phyloP scores from a whole-genome alignment of 176 grass and related monocot genomes.

The Carex littledalei region DNA sequence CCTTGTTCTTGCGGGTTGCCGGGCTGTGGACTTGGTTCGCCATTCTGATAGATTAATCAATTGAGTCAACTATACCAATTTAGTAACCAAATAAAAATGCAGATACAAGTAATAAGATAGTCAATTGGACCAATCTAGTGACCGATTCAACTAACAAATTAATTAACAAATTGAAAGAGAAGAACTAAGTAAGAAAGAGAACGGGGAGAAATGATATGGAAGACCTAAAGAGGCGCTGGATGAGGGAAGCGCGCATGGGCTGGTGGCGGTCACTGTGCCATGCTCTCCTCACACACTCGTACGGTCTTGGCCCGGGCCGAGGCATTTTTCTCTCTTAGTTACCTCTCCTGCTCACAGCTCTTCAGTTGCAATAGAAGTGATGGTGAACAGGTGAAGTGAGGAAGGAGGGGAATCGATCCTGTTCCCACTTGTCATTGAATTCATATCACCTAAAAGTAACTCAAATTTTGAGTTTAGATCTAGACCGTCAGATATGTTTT shows the following conservation, averaged over 20 bases:
- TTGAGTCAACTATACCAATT: neutral
- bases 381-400: neutral
- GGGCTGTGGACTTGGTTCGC: conserved; percentile 37
- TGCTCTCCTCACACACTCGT: conserved; percentile 45
- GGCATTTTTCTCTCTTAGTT: conserved; percentile 19
- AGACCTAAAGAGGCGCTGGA: conserved; percentile 44
- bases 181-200: neutral
- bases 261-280: conserved; percentile 54
- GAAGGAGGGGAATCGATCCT: neutral
- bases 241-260: conserved; percentile 39
- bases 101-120: neutral
- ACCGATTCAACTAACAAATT: neutral
- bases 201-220: no score
- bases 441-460: no score
- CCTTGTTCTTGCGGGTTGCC: conserved; percentile 41
- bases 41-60: conserved; percentile 19
- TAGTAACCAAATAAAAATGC: neutral
- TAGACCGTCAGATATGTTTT: no score
- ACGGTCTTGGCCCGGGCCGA: conserved; percentile 45
- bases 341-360: neutral
- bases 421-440: no score
- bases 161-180: neutral
- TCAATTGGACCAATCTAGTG: neutral
- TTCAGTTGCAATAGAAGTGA: neutral
- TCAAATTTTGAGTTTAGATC: no score